A percentile compares a stretch with the other conserved stretches of the same genome.
Conservation (phyloP, 1,284 basidiomycete species). For the Cutaneotrichosporon arboriforme region DNA sequence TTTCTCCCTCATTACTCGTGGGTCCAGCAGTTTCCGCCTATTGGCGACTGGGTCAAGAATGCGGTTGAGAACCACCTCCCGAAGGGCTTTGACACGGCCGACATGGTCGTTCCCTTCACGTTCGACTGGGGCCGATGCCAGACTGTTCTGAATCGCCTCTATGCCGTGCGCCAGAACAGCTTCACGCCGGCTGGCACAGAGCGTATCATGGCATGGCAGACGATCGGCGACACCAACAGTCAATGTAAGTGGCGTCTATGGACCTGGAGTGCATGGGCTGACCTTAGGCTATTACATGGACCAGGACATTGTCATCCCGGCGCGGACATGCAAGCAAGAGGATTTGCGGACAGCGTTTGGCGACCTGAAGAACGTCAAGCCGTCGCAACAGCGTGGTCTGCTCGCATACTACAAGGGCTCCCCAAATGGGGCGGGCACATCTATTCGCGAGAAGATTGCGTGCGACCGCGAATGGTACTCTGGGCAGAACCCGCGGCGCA, state of each 20-base stretch:
- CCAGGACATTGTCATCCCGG: constrained; percentile 35
- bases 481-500: constrained; percentile 7
- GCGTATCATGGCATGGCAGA: constrained; percentile 20
- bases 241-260: constrained; percentile 11
- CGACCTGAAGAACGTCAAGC: constrained; percentile 18
- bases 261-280: neutral
- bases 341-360: constrained; percentile 22
- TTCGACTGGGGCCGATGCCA: constrained; percentile 44
- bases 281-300: constrained; percentile 23
- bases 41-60: constrained; percentile 19
- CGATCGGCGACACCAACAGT: constrained; percentile 33
- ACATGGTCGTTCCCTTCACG: constrained; percentile 44
- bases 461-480: constrained; percentile 17
- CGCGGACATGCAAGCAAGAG: constrained; percentile 29
- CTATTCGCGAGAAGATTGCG: constrained; percentile 21
- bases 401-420: constrained; percentile 31
- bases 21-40: constrained; percentile 8
- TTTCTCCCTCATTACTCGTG: constrained; percentile 41
- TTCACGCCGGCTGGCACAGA: neutral
- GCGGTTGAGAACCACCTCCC: constrained; percentile 23
- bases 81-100: constrained; percentile 11
- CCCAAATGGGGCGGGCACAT: constrained; percentile 20
- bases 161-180: constrained; percentile 12
- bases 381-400: constrained; percentile 10
- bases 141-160: constrained; percentile 19